Percentiles rank a stretch among this genome's conserved stretches.
These are phyloP conservation scores for Fomitopsis pulvina DNA, from an alignment of 768 basidiomycete species.

Conservation along the genomic window DNA sequence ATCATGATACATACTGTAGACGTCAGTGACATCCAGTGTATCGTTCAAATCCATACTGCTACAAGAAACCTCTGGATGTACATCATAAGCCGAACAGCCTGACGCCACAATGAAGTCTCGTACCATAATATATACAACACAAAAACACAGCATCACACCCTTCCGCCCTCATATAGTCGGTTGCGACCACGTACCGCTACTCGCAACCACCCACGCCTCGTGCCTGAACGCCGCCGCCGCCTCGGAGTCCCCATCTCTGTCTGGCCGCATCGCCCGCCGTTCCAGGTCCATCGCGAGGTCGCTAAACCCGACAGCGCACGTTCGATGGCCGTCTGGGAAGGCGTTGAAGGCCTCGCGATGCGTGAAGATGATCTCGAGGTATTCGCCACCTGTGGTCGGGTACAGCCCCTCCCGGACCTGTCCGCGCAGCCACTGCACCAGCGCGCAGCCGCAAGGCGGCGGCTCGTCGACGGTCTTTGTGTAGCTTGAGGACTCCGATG, in stretches of 20 bases:
- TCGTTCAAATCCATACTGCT: no score
- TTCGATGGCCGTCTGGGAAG: slow-evolving; percentile 54
- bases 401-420: slow-evolving; percentile 24
- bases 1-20: no score
- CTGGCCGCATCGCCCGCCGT: slow-evolving; percentile 59
- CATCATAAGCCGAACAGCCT: no score
- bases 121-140: no score
- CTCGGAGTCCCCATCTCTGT: slow-evolving; percentile 64
- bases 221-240: slow-evolving; percentile 63
- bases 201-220: slow-evolving; percentile 56
- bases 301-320: slow-evolving; percentile 58
- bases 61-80: no score
- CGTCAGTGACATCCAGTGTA: no score
- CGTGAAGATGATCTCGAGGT: slow-evolving; percentile 71
- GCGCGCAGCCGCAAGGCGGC: slow-evolving; percentile 25
- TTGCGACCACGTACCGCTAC: neutral
- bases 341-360: slow-evolving; percentile 66
- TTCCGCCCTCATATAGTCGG: neutral
- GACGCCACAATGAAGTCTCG: no score
- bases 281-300: slow-evolving; percentile 63
- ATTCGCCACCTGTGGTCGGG: slow-evolving; percentile 63
- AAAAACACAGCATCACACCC: neutral
- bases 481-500: slow-evolving; percentile 11
- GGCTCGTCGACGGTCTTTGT: slow-evolving; percentile 12
- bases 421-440: slow-evolving; percentile 23